These are phyloP conservation scores for Musa itinerans DNA, from an alignment of 176 grass and related monocot species.

Conservation along the genomic window DNA sequence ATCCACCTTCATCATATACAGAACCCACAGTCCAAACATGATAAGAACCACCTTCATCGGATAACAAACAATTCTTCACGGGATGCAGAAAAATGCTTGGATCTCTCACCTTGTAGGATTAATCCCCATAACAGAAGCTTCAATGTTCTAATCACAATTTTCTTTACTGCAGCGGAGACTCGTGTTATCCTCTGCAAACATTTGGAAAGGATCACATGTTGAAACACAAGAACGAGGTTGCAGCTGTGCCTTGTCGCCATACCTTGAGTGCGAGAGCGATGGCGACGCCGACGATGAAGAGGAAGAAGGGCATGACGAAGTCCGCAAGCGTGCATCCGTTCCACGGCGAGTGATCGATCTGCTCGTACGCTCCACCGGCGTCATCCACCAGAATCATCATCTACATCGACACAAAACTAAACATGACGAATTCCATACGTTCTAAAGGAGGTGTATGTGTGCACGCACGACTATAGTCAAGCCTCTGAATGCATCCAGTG, in stretches of 20 bases:
- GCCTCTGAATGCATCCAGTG: constrained; percentile 21
- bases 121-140: constrained; percentile 72
- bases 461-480: constrained; percentile 15
- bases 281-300: constrained; percentile 24
- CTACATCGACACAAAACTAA: not conserved
- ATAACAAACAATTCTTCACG: too few species aligned
- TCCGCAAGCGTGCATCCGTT: constrained; percentile 20
- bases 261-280: constrained; percentile 21
- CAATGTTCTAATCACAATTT: constrained; percentile 39
- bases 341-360: constrained; percentile 24
- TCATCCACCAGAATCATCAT: constrained; percentile 22
- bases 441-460: not conserved
- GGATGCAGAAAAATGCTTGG: too few species aligned
- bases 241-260: too few species aligned
- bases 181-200: constrained; percentile 51
- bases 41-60: too few species aligned
- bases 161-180: constrained; percentile 26
- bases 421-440: too few species aligned
- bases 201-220: not conserved
- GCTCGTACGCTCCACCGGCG: constrained; percentile 13
- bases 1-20: constrained; percentile 12
- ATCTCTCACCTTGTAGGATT: constrained; percentile 45
- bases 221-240: too few species aligned
- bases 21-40: not conserved
- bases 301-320: constrained; percentile 26